Percentiles rank a stretch among this genome's conserved stretches.
Evolutionary conservation across 345 rosid genomes (phyloP).

Genomic region (Sisymbrium irio): DNA sequence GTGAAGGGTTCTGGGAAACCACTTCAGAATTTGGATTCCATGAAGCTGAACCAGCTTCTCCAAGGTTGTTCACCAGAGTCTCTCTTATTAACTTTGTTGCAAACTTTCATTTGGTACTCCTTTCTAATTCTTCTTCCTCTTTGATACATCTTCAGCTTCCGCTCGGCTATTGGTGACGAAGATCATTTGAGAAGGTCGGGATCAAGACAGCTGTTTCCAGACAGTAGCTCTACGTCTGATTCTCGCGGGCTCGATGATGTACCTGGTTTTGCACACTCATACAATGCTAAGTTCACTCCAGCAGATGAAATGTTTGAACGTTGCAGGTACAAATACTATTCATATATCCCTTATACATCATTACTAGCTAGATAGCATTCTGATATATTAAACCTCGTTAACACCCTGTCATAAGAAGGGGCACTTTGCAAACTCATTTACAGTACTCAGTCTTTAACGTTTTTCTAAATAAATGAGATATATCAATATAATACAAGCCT

Average conservation of each 20-base stretch:
- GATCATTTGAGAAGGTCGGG: constrained; percentile 15
- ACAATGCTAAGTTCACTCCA: constrained; percentile 13
- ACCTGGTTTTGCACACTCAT: constrained; percentile 31
- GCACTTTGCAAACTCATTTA: not conserved
- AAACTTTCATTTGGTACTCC: not conserved
- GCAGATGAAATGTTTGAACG: constrained; percentile 31
- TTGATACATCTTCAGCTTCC: constrained; percentile 17
- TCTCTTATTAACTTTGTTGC: constrained; percentile 1
- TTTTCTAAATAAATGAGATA: not conserved
- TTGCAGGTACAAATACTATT: constrained; percentile 19
- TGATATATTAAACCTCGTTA: not conserved
- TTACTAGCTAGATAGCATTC: not conserved
- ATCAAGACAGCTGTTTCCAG: constrained; percentile 17
- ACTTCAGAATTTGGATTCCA: constrained; percentile 14
- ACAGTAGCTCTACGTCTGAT: constrained; percentile 20
- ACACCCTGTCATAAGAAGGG: not conserved
- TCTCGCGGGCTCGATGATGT: constrained; percentile 1
- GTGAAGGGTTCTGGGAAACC: constrained; percentile 30
- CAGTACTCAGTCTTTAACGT: not conserved
- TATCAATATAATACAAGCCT: not conserved
- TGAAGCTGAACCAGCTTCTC: constrained; percentile 33
- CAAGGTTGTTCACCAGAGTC: constrained; percentile 13
- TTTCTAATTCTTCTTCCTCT: not conserved
- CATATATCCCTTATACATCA: not conserved
- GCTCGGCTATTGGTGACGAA: constrained; percentile 8